Evolutionary conservation across 257 asterid genomes (phyloP), one percentile per base, ranked within the genome.

Genomic region (Ocimum tenuiflorum): DNA sequence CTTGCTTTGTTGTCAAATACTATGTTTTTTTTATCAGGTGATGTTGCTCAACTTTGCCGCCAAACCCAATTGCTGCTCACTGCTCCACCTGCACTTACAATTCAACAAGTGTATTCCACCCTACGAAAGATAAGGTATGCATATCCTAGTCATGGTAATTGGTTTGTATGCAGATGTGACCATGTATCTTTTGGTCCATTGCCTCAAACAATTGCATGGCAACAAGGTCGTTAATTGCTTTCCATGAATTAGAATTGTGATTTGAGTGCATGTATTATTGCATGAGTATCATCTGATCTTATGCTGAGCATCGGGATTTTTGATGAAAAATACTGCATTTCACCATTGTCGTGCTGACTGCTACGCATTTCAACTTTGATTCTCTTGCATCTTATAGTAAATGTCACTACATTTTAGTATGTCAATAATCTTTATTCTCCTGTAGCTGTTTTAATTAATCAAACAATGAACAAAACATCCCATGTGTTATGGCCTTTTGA

Each of bases 11-110:
- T 20, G 35, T 71, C 52, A 58, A 73, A 53, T 66, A 58, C 41
- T 68, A 17, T 63, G 48, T 65, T 27, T 27, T 11, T 64, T 72
- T 69, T 47, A 80, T 86, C 75, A 91, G 98, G 98, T 79, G 98
- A 91, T 83, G 98, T 86, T 82, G 95, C 98, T 73, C 91, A 88
- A 78, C 86, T 83, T 77, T 91, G 91, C 81, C 90, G 96, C 51
- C 94, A 83, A 81, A 88, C 80, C 48, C 96, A 91, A 69, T 77
- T 90, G 49, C 85, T 85, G 57, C 95, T 88, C 77, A 94, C 88
- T 66, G 87, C 94, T 52, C 95, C 92, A 63, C 69, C 94, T 65
- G 77, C 78, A 19, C 91, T 91, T 70, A 85, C 98, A 49, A 74
- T 91, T 76, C 86, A 77, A 79, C 94, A 94, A 42, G 90, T 91